Percentiles rank a stretch among this genome's conserved stretches.
These are phyloP conservation scores for Cladosporium phlei DNA, from an alignment of 2,329 filamentous ascomycete species.

Conservation along the genomic window DNA sequence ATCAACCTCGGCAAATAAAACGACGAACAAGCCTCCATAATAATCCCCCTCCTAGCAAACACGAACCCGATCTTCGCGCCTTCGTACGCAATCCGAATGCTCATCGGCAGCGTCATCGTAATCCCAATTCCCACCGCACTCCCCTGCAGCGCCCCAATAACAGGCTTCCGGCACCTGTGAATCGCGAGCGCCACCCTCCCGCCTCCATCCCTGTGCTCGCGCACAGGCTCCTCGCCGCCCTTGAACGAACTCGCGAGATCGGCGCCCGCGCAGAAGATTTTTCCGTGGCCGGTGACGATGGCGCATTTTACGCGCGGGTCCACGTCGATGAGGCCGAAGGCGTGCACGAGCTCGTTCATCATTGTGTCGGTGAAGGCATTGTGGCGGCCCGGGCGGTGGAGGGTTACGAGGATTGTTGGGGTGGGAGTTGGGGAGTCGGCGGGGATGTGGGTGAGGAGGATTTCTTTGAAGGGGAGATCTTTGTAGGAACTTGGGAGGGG, in stretches of 20 bases:
- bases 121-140: constrained; percentile 56
- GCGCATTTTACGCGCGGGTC: constrained; percentile 53
- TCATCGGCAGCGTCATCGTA: constrained; percentile 55
- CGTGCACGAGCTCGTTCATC: constrained; percentile 55
- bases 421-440: constrained; percentile 51
- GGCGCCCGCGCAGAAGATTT: constrained; percentile 53
- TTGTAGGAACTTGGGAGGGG: constrained; percentile 36
- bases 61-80: constrained; percentile 68
- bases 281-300: constrained; percentile 47
- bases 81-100: constrained; percentile 50
- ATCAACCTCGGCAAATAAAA: constrained; percentile 69
- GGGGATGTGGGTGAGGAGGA: constrained; percentile 39
- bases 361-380: constrained; percentile 67
- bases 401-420: constrained; percentile 57
- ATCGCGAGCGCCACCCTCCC: constrained; percentile 50
- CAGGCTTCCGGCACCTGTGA: constrained; percentile 53
- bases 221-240: constrained; percentile 36
- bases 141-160: constrained; percentile 52
- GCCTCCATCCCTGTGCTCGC: constrained; percentile 52
- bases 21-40: constrained; percentile 66
- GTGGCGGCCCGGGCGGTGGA: constrained; percentile 60
- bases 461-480: constrained; percentile 37
- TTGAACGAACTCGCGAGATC: constrained; percentile 52
- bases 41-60: constrained; percentile 64
- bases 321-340: constrained; percentile 48